A percentile compares a stretch with the other conserved stretches of the same genome.
These are phyloP conservation scores for Chytridiales sp. DNA, from an alignment of 371 early-diverging fungal species.

Conservation along the genomic window DNA sequence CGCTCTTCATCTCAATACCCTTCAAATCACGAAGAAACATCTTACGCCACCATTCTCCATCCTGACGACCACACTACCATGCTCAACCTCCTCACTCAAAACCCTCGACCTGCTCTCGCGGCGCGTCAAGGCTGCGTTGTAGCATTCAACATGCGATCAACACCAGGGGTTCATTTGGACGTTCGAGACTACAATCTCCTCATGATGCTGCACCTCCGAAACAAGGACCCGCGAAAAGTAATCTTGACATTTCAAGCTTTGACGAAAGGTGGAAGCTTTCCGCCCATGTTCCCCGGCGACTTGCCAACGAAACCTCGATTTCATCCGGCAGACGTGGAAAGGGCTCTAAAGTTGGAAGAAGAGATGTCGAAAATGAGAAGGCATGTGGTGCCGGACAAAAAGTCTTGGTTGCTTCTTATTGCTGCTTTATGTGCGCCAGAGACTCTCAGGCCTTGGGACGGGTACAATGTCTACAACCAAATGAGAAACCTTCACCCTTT, in stretches of 20 bases:
- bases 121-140: constrained; percentile 21
- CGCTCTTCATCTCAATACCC: background rate
- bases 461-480: no score
- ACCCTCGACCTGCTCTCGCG: constrained; percentile 24
- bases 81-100: constrained; percentile 19
- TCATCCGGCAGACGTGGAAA: no score
- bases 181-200: constrained; percentile 31
- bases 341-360: background rate
- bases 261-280: background rate
- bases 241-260: constrained; percentile 14
- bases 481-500: no score
- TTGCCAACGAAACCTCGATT: background rate
- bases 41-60: constrained; percentile 4
- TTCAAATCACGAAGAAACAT: no score
- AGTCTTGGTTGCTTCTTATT: constrained; percentile 8
- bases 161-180: constrained; percentile 10
- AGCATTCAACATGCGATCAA: constrained; percentile 15
- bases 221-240: constrained; percentile 14
- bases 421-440: background rate
- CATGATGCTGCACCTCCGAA: constrained; percentile 28
- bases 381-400: constrained; percentile 4
- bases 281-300: background rate
- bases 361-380: background rate
- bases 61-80: constrained; percentile 28
- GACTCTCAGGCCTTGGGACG: no score